phyloP scores from a whole-genome alignment of 495 filamentous ascomycete species.

The Penicillium crystallinum region DNA sequence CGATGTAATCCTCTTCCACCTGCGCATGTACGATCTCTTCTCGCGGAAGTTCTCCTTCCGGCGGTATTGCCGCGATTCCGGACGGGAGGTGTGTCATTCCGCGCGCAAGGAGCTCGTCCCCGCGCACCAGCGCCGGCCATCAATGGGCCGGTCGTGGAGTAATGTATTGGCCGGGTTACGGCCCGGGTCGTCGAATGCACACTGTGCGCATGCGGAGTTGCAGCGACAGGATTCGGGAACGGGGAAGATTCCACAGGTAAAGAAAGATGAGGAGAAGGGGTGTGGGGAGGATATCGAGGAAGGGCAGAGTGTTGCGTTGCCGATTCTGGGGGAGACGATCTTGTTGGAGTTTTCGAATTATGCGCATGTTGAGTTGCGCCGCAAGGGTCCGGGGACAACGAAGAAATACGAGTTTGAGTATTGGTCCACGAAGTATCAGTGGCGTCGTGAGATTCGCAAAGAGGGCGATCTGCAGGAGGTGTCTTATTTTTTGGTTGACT shows the following conservation, averaged over 20 bases:
- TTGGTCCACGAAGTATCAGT: constrained; percentile 82
- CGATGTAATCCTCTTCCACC: constrained; percentile 83
- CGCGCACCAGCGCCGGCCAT: constrained; percentile 44
- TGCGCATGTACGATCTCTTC: constrained; percentile 91
- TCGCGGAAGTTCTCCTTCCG: constrained; percentile 84
- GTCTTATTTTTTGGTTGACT: constrained; percentile 73
- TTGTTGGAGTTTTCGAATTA: constrained; percentile 97
- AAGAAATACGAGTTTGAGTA: constrained; percentile 90
- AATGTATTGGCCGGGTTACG: constrained; percentile 66
- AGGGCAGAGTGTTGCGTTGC: neutral
- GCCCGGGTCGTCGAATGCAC: constrained; percentile 44
- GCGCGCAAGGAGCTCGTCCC: constrained; percentile 62
- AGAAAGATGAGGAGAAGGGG: constrained; percentile 21
- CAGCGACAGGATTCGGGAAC: constrained; percentile 52
- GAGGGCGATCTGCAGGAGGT: constrained; percentile 55
- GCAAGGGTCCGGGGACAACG: constrained; percentile 60
- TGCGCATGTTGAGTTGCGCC: constrained; percentile 79
- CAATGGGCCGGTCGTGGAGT: constrained; percentile 66
- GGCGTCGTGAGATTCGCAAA: constrained; percentile 68
- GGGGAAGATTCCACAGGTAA: constrained; percentile 28
- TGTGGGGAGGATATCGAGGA: neutral
- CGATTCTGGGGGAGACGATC: constrained; percentile 60
- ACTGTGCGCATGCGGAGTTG: constrained; percentile 15
- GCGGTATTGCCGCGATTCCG: constrained; percentile 87
- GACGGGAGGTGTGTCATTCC: constrained; percentile 88